Evolutionary conservation across 2,329 filamentous ascomycete genomes (phyloP).

Genomic region (Allantophomopsis lycopodina): DNA sequence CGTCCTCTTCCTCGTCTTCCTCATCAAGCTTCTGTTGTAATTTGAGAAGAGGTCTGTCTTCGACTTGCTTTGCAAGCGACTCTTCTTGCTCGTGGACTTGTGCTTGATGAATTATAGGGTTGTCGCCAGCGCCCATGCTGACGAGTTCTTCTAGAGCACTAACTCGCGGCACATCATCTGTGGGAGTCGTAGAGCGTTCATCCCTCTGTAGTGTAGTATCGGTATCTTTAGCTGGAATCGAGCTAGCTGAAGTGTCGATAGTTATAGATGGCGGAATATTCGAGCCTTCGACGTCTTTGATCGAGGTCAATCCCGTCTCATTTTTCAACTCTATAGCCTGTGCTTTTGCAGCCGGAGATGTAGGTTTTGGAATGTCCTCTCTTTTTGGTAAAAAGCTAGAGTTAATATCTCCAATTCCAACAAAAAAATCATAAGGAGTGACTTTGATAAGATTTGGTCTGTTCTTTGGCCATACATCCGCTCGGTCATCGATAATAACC

Average conservation of each 20-base stretch:
- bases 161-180: slow-evolving; percentile 6
- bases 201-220: not conserved
- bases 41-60: slow-evolving; percentile 77
- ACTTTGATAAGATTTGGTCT: slow-evolving; percentile 90
- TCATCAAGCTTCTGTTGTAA: slow-evolving; percentile 86
- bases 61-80: slow-evolving; percentile 75
- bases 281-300: slow-evolving; percentile 5
- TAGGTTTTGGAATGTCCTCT: slow-evolving; percentile 28
- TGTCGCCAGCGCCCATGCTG: slow-evolving; percentile 60
- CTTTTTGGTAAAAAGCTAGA: slow-evolving; percentile 88
- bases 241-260: not conserved
- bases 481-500: slow-evolving; percentile 93
- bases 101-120: slow-evolving; percentile 52
- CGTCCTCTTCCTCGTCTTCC: slow-evolving; percentile 46
- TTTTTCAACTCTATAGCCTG: not conserved
- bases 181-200: not conserved
- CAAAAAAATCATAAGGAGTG: slow-evolving; percentile 92
- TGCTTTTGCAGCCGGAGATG: slow-evolving; percentile 9
- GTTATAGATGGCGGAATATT: slow-evolving; percentile 4
- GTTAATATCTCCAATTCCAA: slow-evolving; percentile 97
- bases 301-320: not conserved
- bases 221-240: slow-evolving; percentile 24
- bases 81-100: slow-evolving; percentile 82
- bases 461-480: slow-evolving; percentile 89
- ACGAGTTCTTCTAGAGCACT: slow-evolving; percentile 58